Base-by-base conservation (phyloP, 495 filamentous ascomycete species). In the Extremus antarcticus region DNA sequence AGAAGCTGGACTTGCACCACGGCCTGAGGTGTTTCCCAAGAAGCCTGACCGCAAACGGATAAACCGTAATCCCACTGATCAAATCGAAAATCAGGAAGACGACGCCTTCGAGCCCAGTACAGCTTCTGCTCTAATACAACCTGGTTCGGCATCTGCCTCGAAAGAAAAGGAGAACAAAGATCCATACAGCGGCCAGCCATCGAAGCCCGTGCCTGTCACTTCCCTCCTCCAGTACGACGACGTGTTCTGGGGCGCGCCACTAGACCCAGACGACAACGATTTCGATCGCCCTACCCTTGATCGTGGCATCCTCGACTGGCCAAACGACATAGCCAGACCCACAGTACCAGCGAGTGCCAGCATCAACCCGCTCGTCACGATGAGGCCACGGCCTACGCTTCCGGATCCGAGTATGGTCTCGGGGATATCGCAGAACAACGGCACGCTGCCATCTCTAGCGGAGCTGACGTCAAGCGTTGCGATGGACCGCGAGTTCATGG, bases 1-100 rank as follows among this genome's bases (percentile, higher is more conserved):
- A 24, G 72, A 81, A 52, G 67, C 70, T 1, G 67, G 68, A 0
- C 51, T 61, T 38, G 66, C 59, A 32, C 47, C 61, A 13, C 24
- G 56, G 19, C 54, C 55, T 0, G 53, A 50, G 16, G 41, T 29
- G 0, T 48, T 48, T 29, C 54, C 58, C 0, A 65, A 63, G 51
- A 56, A 54, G 15, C 57, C 38, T 1, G 29, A 55, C 17, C 41
- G 25, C n/a, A 38, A 47, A 65, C 32, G 47, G 25, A 25, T 19
- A 16, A 19, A 21, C n/a, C n/a, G n/a, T n/a, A n/a, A n/a, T n/a
- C n/a, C n/a, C n/a, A n/a, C n/a, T n/a, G n/a, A n/a, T n/a, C n/a
- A n/a, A n/a, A n/a, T n/a, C n/a, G n/a, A n/a, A n/a, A n/a, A n/a
- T n/a, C n/a, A n/a, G n/a, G n/a, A n/a, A n/a, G n/a, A n/a, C n/a